Evolutionary conservation across 768 basidiomycete species (phyloP).

Genomic region (Boletus rubropictus): DNA sequence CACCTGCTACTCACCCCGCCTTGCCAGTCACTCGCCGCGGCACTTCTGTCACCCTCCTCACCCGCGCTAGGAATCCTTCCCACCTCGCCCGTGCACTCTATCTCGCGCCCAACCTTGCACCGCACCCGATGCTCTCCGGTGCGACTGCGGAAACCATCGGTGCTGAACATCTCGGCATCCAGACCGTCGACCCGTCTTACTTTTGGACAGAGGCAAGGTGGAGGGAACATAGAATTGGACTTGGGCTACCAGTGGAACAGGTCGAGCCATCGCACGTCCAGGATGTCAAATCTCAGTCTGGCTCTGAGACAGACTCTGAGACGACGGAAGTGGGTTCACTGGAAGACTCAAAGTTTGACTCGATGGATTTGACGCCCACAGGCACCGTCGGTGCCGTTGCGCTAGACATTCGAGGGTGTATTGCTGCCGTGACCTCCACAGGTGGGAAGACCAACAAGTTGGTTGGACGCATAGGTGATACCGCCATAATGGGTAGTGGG

Average conservation of each 20-base stretch:
- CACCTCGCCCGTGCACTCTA: constrained; percentile 66
- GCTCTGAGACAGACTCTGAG: constrained; percentile 15
- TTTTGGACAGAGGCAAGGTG: constrained; percentile 73
- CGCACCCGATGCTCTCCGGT: constrained; percentile 71
- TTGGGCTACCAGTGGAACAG: constrained; percentile 69
- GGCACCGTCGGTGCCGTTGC: constrained; percentile 87
- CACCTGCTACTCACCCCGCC: constrained; percentile 57
- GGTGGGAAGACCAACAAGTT: constrained; percentile 82
- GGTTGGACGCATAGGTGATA: constrained; percentile 78
- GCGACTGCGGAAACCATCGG: constrained; percentile 57
- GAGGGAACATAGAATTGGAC: constrained; percentile 68
- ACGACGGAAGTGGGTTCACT: constrained; percentile 16
- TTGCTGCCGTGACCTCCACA: constrained; percentile 69
- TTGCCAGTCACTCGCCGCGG: constrained; percentile 59
- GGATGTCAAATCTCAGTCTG: constrained; percentile 5
- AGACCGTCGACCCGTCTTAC: constrained; percentile 67
- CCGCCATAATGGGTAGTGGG: constrained; percentile 69
- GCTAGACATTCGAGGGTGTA: constrained; percentile 67
- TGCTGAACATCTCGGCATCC: constrained; percentile 42
- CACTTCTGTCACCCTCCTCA: constrained; percentile 58
- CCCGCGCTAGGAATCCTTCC: constrained; percentile 66
- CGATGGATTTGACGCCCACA: constrained; percentile 56
- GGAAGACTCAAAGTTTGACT: constrained; percentile 11
- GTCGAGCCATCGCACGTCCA: constrained; percentile 31
- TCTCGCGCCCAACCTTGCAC: constrained; percentile 53